Percentiles rank a stretch among this genome's conserved stretches.
phyloP scores from a whole-genome alignment of 106 monocot species.

The Dendrobium huoshanense region DNA sequence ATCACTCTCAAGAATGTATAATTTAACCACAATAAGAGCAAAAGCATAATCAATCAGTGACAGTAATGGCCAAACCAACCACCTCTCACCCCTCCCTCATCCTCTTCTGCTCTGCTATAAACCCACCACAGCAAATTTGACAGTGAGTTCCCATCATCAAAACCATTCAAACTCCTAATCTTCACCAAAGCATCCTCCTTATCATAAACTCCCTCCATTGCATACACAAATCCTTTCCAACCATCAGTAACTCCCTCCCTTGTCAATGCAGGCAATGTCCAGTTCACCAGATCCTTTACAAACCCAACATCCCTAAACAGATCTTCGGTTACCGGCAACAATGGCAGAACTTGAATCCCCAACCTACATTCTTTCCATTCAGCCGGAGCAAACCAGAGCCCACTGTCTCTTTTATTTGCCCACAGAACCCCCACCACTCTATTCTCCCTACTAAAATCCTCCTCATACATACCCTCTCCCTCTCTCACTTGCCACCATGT shows the following conservation, averaged over 20 bases:
- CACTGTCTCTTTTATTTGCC: constrained; percentile 89
- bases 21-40: background rate
- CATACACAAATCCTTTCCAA: constrained; percentile 95
- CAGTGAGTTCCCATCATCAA: constrained; percentile 84
- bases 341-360: constrained; percentile 81
- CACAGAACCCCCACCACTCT: constrained; percentile 79
- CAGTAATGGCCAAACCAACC: constrained; percentile 50
- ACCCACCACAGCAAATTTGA: constrained; percentile 93
- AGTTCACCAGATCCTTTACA: constrained; percentile 54
- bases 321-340: constrained; percentile 72
- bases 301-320: constrained; percentile 54
- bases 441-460: constrained; percentile 65
- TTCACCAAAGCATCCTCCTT: constrained; percentile 55
- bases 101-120: constrained; percentile 47
- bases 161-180: constrained; percentile 41
- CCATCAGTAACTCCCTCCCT: constrained; percentile 83
- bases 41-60: constrained; percentile 14
- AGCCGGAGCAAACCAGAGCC: constrained; percentile 86
- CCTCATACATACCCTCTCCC: constrained; percentile 72
- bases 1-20: background rate
- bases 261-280: constrained; percentile 56
- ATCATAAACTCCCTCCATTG: constrained; percentile 70
- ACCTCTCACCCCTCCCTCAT: constrained; percentile 19
- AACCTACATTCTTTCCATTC: constrained; percentile 80
- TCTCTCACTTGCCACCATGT: constrained; percentile 92